Evolutionary conservation across 495 filamentous ascomycete species (phyloP).

Genomic region (Lophiostoma macrostomum): DNA sequence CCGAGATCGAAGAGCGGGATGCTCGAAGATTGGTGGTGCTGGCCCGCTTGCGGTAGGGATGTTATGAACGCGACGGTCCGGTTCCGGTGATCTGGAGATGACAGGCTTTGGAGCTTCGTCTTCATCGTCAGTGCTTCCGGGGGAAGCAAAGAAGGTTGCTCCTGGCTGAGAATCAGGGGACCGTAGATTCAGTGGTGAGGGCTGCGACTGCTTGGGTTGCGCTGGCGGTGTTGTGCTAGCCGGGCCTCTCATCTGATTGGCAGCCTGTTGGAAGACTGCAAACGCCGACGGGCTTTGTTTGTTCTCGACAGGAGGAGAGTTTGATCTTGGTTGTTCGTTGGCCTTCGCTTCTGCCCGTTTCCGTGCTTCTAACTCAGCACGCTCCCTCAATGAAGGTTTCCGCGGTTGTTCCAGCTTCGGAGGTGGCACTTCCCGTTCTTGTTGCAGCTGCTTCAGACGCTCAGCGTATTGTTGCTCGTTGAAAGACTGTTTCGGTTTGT

Average conservation of each 20-base stretch:
- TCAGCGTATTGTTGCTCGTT: slow-evolving; percentile 83
- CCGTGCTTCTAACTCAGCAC: slow-evolving; percentile 27
- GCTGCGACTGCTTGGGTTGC: slow-evolving; percentile 6
- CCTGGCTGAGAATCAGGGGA: slow-evolving; percentile 17
- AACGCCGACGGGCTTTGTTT: slow-evolving; percentile 31
- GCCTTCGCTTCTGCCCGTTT: slow-evolving; percentile 20
- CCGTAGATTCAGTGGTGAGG: neutral
- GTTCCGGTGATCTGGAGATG: slow-evolving; percentile 6
- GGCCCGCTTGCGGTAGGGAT: slow-evolving; percentile 19
- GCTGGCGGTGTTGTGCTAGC: neutral
- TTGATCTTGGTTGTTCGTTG: slow-evolving; percentile 6
- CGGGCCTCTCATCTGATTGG: slow-evolving; percentile 33
- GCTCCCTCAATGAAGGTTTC: slow-evolving; percentile 31
- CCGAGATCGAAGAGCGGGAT: slow-evolving; percentile 30
- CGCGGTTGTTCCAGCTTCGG: slow-evolving; percentile 28
- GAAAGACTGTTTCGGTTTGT: slow-evolving; percentile 70
- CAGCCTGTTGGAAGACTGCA: slow-evolving; percentile 40
- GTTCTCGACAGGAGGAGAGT: slow-evolving; percentile 11
- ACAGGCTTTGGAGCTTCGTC: slow-evolving; percentile 13
- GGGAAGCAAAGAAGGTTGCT: slow-evolving; percentile 31
- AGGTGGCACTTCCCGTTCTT: slow-evolving; percentile 54
- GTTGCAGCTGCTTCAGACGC: slow-evolving; percentile 73
- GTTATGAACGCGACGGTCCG: slow-evolving; percentile 14
- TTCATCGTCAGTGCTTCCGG: slow-evolving; percentile 30
- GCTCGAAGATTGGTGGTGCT: slow-evolving; percentile 25